Conservation (phyloP, 768 basidiomycete species). For the Ramaria rubella region DNA sequence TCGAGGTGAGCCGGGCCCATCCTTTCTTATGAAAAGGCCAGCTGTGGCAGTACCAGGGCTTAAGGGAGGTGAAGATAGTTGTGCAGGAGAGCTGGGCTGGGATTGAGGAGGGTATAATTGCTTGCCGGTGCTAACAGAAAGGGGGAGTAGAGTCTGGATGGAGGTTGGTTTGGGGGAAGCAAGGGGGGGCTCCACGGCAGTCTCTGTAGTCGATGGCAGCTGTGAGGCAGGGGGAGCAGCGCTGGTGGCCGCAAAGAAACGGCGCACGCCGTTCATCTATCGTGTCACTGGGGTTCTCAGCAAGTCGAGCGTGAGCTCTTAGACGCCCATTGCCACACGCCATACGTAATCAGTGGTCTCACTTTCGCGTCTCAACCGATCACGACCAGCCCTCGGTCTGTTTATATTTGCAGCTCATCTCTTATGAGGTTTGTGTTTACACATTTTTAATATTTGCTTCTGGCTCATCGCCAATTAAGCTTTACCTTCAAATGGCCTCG, state of each 20-base stretch:
- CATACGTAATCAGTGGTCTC: background rate
- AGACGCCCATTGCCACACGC: background rate
- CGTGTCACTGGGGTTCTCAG: background rate
- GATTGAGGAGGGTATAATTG: constrained; percentile 33
- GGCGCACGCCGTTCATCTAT: constrained; percentile 65
- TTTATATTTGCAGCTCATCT: background rate
- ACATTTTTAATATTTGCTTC: background rate
- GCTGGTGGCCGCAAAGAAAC: constrained; percentile 39
- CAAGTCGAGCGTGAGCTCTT: background rate
- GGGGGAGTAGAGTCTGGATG: constrained; percentile 18
- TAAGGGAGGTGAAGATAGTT: constrained; percentile 16
- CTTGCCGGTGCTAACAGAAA: constrained; percentile 24
- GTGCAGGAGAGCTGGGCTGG: constrained; percentile 26
- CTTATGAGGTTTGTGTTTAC: constrained; percentile 3
- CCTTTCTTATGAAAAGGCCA: constrained; percentile 46
- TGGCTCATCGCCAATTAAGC: constrained; percentile 21
- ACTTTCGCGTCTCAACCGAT: background rate
- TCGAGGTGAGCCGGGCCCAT: constrained; percentile 7
- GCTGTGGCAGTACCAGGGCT: constrained; percentile 37
- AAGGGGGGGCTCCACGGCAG: background rate
- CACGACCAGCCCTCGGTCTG: background rate
- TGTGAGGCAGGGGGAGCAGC: constrained; percentile 28
- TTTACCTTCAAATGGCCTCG: constrained; percentile 95
- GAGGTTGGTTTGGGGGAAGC: constrained; percentile 8
- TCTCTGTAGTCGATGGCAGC: constrained; percentile 10